phyloP scores from a whole-genome alignment of 768 basidiomycete species.

The Trametes maxima region DNA sequence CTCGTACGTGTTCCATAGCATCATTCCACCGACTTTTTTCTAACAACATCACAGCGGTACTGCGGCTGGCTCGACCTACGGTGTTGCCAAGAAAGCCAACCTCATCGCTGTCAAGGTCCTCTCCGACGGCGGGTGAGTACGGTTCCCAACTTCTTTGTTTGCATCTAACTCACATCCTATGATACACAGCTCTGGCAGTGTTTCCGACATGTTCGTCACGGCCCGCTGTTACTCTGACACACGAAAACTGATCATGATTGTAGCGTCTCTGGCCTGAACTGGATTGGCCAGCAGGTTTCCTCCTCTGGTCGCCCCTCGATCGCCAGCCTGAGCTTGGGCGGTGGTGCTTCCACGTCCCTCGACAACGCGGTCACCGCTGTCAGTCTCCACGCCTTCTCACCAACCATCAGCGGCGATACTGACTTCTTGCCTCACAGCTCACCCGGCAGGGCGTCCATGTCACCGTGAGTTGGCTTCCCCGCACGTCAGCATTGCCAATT shows the following conservation, averaged over 20 bases:
- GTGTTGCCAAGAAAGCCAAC: slow-evolving; percentile 35
- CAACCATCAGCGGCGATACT: not conserved
- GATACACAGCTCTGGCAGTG: not conserved
- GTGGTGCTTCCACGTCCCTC: slow-evolving; percentile 23
- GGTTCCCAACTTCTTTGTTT: slow-evolving; percentile 30
- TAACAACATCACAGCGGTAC: slow-evolving; percentile 34
- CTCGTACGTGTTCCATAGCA: slow-evolving; percentile 14
- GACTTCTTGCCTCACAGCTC: not conserved
- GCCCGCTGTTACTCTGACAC: not conserved
- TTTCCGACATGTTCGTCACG: slow-evolving; percentile 16
- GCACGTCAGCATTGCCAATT: not conserved
- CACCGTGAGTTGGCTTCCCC: slow-evolving; percentile 13
- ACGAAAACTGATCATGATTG: not conserved
- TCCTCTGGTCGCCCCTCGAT: slow-evolving; percentile 23
- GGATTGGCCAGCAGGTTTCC: slow-evolving; percentile 22
- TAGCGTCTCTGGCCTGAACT: slow-evolving; percentile 32
- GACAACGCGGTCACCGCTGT: slow-evolving; percentile 29
- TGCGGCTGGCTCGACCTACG: slow-evolving; percentile 37
- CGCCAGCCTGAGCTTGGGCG: slow-evolving; percentile 29
- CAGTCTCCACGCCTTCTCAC: not conserved
- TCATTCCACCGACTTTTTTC: not conserved
- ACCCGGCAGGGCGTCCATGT: slow-evolving; percentile 9
- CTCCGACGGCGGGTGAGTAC: slow-evolving; percentile 36
- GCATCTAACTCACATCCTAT: slow-evolving; percentile 32
- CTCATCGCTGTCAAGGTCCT: slow-evolving; percentile 48